Evolutionary conservation across 139 green algal species (phyloP).

Genomic region (Nannochloris sp.): DNA sequence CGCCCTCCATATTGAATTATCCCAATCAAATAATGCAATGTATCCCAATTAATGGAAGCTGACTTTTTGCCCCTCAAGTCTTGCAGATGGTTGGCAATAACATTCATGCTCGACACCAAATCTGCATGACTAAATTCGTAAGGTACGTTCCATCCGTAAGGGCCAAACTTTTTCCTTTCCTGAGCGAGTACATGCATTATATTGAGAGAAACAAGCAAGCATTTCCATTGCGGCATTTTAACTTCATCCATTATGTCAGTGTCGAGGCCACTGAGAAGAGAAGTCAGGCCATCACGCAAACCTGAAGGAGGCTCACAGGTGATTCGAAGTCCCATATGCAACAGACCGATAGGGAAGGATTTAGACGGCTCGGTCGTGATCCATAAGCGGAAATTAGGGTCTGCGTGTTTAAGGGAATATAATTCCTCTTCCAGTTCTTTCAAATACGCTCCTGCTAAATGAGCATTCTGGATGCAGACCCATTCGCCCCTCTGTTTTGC

Average conservation of each 20-base stretch:
- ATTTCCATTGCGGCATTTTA: constrained; percentile 67
- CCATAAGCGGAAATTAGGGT: constrained; percentile 83
- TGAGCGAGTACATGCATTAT: constrained; percentile 85
- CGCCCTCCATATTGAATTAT: constrained; percentile 90
- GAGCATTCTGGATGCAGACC: constrained; percentile 95
- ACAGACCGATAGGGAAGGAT: constrained; percentile 86
- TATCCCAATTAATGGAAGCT: constrained; percentile 36
- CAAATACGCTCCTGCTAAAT: constrained; percentile 84
- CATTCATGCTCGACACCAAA: constrained; percentile 70
- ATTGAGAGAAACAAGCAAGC: constrained; percentile 87
- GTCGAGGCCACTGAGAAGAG: constrained; percentile 76
- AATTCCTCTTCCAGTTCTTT: constrained; percentile 80
- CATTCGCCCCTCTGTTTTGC: constrained; percentile 80
- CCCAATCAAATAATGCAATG: constrained; percentile 86
- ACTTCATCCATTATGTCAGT: constrained; percentile 76
- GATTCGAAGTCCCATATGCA: constrained; percentile 63
- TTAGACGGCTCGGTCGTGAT: constrained; percentile 88
- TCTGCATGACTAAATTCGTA: constrained; percentile 95
- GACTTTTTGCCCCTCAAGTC: constrained; percentile 86
- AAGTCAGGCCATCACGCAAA: constrained; percentile 80
- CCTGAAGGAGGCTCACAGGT: constrained; percentile 89
- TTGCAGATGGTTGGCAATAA: constrained; percentile 77
- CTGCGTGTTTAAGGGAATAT: constrained; percentile 32
- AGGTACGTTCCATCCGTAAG: constrained; percentile 92
- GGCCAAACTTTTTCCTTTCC: constrained; percentile 89